Evolutionary conservation across 2,329 filamentous ascomycete genomes (phyloP).

Genomic region (Dactylellina cionopaga): DNA sequence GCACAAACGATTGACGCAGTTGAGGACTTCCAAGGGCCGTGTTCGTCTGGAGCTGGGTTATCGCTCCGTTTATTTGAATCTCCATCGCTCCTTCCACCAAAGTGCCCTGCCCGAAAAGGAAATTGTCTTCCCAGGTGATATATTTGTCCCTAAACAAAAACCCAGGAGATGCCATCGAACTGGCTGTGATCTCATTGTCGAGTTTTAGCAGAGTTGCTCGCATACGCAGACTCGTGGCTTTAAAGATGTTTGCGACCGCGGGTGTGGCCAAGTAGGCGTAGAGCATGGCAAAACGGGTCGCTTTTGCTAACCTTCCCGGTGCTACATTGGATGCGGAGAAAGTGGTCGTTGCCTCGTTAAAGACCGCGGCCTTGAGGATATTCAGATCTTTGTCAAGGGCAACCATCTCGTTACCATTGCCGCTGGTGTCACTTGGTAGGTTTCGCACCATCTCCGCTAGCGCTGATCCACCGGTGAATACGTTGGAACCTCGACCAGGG

Average conservation of each 20-base stretch:
- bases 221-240: background rate
- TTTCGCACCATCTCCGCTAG: background rate
- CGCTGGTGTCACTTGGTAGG: slow-evolving; percentile 7
- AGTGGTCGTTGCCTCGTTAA: background rate
- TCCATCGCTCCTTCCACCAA: background rate
- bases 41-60: background rate
- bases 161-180: background rate
- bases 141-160: background rate
- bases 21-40: background rate
- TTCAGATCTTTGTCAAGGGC: slow-evolving; percentile 9
- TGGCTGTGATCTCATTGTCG: background rate
- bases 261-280: background rate
- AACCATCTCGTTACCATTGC: slow-evolving; percentile 1
- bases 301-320: background rate
- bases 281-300: slow-evolving; percentile 5
- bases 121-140: background rate
- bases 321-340: background rate
- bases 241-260: background rate
- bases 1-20: background rate
- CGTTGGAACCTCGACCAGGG: background rate
- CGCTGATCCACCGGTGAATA: slow-evolving; percentile 2
- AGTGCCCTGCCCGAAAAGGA: background rate
- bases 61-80: background rate
- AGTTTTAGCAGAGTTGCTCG: slow-evolving; percentile 2
- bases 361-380: background rate